Evolutionary conservation across 2,329 filamentous ascomycete species (phyloP), one percentile per base, ranked within the genome.

Genomic region (Penicillium palitans): DNA sequence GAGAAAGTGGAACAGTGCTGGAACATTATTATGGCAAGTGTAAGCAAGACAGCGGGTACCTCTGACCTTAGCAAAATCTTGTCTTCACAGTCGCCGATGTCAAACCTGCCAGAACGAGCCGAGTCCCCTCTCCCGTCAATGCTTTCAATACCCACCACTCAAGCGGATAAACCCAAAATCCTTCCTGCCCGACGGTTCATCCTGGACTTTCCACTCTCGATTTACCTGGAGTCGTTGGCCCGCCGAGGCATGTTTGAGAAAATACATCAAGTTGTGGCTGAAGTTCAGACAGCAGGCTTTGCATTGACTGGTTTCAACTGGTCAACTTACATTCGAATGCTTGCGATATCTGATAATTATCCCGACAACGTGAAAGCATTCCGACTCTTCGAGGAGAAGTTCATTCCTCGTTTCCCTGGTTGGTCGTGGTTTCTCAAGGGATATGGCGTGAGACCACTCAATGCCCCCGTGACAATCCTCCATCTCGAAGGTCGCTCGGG

Each of bases 401-500:
- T 98, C 55, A 96, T 96, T 84, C 82, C 84, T 1, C 81, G 84
- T 35, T 96, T 92, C 84, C 83, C 84, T 12, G 91, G 91, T 25
- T 97, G 92, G 90, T 67, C 65, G 6, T 61, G 68, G 52, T 64
- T 79, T 31, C 66, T 67, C 17, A 71, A 71, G 58, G 73, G 76
- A 24, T 68, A 68, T 52, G 68, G 67, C 6, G 25, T 71, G 27
- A 69, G 70, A 40, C 73, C 74, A 10, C 50, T 62, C 10, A 65
- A 65, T 33, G 70, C 68, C 10, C 68, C 72, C 31, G 59, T 56
- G 31, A 66, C 67, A 13, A 66, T 75, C 39, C 69, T 73, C 46
- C 59, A 70, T 37, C 59, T 77, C n/a, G 73, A 78, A 47, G 61
- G 64, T 13, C 65, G 58, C 6, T 25, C 56, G 52, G n/a, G 59